Evolutionary conservation across 169 alveolate genomes (phyloP).

Genomic region (Plasmodium relictum): DNA sequence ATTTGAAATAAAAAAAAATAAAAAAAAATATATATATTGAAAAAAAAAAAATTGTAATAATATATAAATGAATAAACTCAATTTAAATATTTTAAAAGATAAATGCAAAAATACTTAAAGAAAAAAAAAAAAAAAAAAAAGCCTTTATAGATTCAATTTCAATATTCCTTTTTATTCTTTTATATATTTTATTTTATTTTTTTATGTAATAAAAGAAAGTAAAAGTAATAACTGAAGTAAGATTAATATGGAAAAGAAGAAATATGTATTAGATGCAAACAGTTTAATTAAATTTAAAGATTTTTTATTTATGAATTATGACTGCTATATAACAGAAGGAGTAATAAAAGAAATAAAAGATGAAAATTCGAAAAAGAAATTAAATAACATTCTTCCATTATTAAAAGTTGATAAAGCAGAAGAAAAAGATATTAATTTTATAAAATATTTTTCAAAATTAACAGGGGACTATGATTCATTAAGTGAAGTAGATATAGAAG

Average conservation of each 20-base stretch:
- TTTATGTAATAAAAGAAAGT: too few relatives aligned
- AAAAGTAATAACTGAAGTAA: not conserved
- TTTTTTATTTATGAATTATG: conserved; percentile 37
- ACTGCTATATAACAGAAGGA: conserved; percentile 73
- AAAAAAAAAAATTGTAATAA: too few relatives aligned
- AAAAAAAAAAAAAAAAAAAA: too few relatives aligned
- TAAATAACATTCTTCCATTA: conserved; percentile 45
- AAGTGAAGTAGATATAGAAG: conserved; percentile 88
- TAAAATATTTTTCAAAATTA: conserved; percentile 87
- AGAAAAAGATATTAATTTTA: conserved; percentile 85
- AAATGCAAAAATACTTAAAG: too few relatives aligned
- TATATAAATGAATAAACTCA: too few relatives aligned
- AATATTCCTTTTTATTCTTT: too few relatives aligned
- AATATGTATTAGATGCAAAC: conserved; percentile 65
- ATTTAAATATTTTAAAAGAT: too few relatives aligned
- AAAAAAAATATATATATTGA: too few relatives aligned
- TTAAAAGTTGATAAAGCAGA: conserved; percentile 82
- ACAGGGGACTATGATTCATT: conserved; percentile 92
- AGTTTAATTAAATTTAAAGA: conserved; percentile 68
- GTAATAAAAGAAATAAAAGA: conserved; percentile 77
- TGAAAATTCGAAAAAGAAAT: conserved; percentile 52
- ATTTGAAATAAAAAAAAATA: too few relatives aligned
- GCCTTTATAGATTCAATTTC: too few relatives aligned
- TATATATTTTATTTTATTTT: too few relatives aligned
- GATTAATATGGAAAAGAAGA: conserved; percentile 26